Evolutionary conservation across 139 green algal species (phyloP).

Genomic region (Coccomyxa sp.): DNA sequence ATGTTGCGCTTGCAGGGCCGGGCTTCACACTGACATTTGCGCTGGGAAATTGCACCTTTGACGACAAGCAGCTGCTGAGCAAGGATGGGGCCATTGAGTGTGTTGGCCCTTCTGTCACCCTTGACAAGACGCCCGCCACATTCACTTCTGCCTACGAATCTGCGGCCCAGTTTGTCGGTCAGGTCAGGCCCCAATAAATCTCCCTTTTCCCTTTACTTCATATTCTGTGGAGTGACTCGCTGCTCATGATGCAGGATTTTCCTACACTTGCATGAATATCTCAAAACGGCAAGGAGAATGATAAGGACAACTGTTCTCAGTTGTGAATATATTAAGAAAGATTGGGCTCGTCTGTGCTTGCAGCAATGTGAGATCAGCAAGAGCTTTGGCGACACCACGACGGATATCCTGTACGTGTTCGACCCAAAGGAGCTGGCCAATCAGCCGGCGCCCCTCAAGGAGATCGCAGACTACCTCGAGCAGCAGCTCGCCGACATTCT

Average conservation of each 20-base stretch:
- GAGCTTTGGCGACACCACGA: not conserved
- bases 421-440: not conserved
- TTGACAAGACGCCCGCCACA: not conserved
- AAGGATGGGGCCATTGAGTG: not conserved
- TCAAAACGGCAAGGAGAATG: not conserved
- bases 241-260: not conserved
- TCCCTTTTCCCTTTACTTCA: not conserved
- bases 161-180: not conserved
- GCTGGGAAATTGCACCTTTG: conserved; percentile 2
- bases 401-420: not conserved
- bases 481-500: not conserved
- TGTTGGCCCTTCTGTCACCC: not conserved
- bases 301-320: not conserved
- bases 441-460: not conserved
- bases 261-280: not conserved
- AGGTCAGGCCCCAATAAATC: not conserved
- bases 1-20: not conserved
- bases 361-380: not conserved
- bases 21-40: not conserved
- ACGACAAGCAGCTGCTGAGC: not conserved
- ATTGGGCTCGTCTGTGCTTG: not conserved
- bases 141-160: not conserved
- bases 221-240: not conserved
- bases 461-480: not conserved
- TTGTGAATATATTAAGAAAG: not conserved